Conservation (phyloP, 73 alveolate species). For the Effrenium voratum region DNA sequence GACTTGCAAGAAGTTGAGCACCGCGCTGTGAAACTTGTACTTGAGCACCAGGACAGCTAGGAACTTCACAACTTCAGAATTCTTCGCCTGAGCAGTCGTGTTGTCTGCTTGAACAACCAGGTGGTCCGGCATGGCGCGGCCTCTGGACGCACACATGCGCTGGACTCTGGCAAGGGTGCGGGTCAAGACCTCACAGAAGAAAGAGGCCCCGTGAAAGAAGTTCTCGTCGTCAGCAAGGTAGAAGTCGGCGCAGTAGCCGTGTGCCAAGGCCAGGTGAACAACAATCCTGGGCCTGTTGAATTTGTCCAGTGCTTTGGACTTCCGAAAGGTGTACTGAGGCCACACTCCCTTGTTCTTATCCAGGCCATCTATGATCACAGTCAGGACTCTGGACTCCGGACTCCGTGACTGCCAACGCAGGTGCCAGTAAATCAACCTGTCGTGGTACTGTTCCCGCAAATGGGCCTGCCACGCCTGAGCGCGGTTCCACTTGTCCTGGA, state of each 20-base stretch:
- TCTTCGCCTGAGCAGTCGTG: slow-evolving; percentile 10
- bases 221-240: neutral
- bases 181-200: neutral
- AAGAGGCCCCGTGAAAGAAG: slow-evolving; percentile 18
- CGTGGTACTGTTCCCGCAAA: neutral
- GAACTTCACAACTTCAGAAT: neutral
- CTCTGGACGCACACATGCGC: neutral
- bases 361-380: neutral
- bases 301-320: neutral
- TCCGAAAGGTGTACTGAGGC: neutral
- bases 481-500: neutral
- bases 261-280: neutral
- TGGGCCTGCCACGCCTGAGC: neutral
- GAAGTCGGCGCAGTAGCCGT: slow-evolving; percentile 13
- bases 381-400: neutral
- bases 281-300: neutral
- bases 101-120: neutral
- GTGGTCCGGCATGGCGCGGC: neutral
- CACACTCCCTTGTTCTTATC: neutral
- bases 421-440: neutral
- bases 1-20: neutral
- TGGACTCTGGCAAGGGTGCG: neutral
- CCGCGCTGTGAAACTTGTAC: neutral
- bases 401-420: neutral
- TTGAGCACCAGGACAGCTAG: neutral